Evolutionary conservation across 495 filamentous ascomycete species (phyloP), one percentile per base, ranked within the genome.

Genomic region (Aspergillus affinis): DNA sequence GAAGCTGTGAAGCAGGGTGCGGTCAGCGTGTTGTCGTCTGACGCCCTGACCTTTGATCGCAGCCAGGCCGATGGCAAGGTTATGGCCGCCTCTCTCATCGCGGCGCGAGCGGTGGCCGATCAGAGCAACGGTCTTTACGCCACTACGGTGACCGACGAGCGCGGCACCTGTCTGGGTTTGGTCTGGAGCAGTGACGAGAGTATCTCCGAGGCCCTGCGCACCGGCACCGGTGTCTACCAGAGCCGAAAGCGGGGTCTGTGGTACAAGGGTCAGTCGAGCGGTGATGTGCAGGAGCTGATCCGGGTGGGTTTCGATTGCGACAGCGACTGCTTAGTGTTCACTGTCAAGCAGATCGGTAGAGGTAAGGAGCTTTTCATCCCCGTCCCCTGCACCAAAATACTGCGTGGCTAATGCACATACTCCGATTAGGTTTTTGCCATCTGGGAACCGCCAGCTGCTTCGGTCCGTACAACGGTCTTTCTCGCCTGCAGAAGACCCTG

Each of bases 201-300:
- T 69, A 86, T 98, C 15, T 78, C 85, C 12, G 93, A 92, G 74
- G 93, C 92, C 21, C 69, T 98, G 49, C 86, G 85, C 60, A 95
- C 92, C 3, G 92, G 93, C 53, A 89, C 87, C 1, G 94, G 94
- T 27, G 94, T 98, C 23, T 98, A 98, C 70, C 92, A 96, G 72
- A 96, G 91, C 71, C 82, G 94, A 36, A 97, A 96, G 78, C 86
- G 93, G 6, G 93, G 93, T 2, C 75, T 98, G 23, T 98, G 94
- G 94, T 91, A 95, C 75, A 98, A 98, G 75, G 94, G 94, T 21
- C 90, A 92, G 36, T 92, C 88, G 9, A 97, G 93, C 54, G 95
- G 94, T 26, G 93, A 97, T 71, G 88, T 88, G 2, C 94, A 98
- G 71, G 87, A 97, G 70, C 77, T 98, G 54, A 81, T 97, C 21